phyloP scores from a whole-genome alignment of 1,284 basidiomycete genomes.

The Apiotrichum sp. region DNA sequence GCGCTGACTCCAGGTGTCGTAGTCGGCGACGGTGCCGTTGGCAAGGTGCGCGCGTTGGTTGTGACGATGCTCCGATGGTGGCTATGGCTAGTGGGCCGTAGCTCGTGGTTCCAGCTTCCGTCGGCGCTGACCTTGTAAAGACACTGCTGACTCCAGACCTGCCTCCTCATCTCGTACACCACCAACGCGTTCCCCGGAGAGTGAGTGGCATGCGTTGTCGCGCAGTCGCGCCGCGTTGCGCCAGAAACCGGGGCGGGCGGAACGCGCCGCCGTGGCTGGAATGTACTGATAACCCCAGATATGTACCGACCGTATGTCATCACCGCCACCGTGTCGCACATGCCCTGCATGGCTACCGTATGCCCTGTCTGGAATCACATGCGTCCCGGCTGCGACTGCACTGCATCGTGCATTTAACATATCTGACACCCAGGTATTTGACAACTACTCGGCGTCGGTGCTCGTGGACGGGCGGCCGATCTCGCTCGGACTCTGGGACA shows the following conservation, averaged over 20 bases:
- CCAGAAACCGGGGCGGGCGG: too few species aligned
- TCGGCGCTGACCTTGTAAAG: too few species aligned
- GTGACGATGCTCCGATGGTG: not conserved
- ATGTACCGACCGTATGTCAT: slow-evolving; percentile 39
- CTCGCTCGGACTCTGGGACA: slow-evolving; percentile 50
- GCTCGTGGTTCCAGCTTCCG: too few species aligned
- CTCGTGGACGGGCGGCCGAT: slow-evolving; percentile 99
- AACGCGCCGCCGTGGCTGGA: too few species aligned
- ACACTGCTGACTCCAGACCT: slow-evolving; percentile 43
- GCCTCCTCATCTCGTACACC: slow-evolving; percentile 89
- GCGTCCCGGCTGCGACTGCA: too few species aligned
- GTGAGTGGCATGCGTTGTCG: slow-evolving; percentile 34
- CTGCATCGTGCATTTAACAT: too few species aligned
- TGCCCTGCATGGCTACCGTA: not conserved
- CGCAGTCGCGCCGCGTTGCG: not conserved
- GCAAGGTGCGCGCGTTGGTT: slow-evolving; percentile 79
- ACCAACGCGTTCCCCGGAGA: slow-evolving; percentile 99
- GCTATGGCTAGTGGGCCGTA: too few species aligned
- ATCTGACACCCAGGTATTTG: slow-evolving; percentile 34
- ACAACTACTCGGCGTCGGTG: slow-evolving; percentile 57
- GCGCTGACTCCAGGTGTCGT: slow-evolving; percentile 57
- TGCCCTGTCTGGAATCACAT: too few species aligned
- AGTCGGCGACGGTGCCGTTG: slow-evolving; percentile 98
- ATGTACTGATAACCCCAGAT: slow-evolving; percentile 24
- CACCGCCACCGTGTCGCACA: not conserved